Evolutionary conservation across 2,329 filamentous ascomycete species (phyloP), one percentile per base, ranked within the genome.

Genomic region (Ophiostoma pallidulum): DNA sequence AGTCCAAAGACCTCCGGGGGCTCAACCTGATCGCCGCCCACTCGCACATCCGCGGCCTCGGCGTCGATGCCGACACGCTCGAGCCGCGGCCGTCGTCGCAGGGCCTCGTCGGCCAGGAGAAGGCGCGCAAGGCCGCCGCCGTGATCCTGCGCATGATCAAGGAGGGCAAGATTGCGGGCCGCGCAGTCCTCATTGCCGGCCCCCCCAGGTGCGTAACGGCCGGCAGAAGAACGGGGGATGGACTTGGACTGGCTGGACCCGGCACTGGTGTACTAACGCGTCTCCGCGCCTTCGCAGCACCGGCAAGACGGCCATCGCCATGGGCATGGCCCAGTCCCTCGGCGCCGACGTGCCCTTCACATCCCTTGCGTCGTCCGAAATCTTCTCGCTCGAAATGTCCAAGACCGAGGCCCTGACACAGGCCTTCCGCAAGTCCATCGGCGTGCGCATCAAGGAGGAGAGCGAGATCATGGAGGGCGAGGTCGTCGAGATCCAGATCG

Each of bases 381-480:
- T 98, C 60, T 98, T 96, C 71, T 96, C 90, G 22, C 78, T 97
- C 61, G 92, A 98, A 68, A 97, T 98, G 91, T 95, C 89, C 59
- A 98, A 98, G 73, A 98, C 92, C 32, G 92, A 98, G 68, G 91
- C 92, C 43, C 80, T 98, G 31, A 96, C 91, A 47, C 92, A 98
- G 67, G 91, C 92, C n/a, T 97, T 98, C 72, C 84, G 92, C 60
- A 97, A 96, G 66, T 96, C 89, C 35, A 98, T 98, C 59, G 92
- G 91, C 46, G 92, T 98, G 51, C 80, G 92, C 54, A 98, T 98
- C 71, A 96, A 95, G 67, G 92, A 98, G 65, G 92, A 98, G 72
- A 96, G 88, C 60, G 92, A 98, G 65, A 94, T 98, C 57, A 98
- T 98, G 69, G 92, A 98, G 71, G 92, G 92, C 59, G 92, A 98